Conservation (phyloP, 371 early-diverging fungal genomes). For the Actinomortierella ambigua region DNA sequence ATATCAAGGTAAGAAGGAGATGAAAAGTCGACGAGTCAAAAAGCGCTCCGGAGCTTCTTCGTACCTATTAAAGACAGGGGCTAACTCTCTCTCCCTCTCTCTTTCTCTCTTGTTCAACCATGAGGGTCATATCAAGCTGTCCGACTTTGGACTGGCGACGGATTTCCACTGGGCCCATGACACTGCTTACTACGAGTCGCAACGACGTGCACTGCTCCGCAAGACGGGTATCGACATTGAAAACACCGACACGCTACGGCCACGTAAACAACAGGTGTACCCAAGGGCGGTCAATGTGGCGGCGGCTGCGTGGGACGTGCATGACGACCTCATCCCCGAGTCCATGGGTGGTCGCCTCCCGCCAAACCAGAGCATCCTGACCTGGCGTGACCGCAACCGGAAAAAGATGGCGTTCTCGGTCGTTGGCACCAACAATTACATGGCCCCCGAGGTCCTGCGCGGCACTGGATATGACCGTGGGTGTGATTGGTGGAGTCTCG, state of each 20-base stretch:
- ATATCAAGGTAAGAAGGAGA: constrained; percentile 55
- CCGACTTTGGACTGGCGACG: constrained; percentile 80
- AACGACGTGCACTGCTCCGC: constrained; percentile 50
- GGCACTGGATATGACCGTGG: constrained; percentile 64
- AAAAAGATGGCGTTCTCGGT: constrained; percentile 65
- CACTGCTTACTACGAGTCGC: constrained; percentile 57
- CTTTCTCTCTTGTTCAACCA: constrained; percentile 56
- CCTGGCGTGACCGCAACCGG: constrained; percentile 61
- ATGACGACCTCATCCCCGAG: constrained; percentile 32
- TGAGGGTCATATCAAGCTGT: constrained; percentile 78
- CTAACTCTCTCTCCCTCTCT: constrained; percentile 56
- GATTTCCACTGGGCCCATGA: constrained; percentile 67
- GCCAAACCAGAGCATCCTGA: constrained; percentile 58
- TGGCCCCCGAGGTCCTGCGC: constrained; percentile 75
- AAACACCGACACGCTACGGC: constrained; percentile 50
- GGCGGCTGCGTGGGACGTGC: constrained; percentile 35
- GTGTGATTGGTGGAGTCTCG: constrained; percentile 81
- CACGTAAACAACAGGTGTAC: constrained; percentile 16
- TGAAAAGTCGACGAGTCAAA: neutral
- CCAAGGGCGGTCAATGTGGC: constrained; percentile 18
- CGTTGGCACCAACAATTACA: constrained; percentile 91
- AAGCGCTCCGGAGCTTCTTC: no score
- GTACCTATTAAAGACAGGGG: no score
- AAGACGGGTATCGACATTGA: constrained; percentile 53
- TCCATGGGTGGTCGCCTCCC: constrained; percentile 42